These are phyloP conservation scores for Geranium rotundifolium DNA, from an alignment of 345 rosid species.

Conservation along the genomic window DNA sequence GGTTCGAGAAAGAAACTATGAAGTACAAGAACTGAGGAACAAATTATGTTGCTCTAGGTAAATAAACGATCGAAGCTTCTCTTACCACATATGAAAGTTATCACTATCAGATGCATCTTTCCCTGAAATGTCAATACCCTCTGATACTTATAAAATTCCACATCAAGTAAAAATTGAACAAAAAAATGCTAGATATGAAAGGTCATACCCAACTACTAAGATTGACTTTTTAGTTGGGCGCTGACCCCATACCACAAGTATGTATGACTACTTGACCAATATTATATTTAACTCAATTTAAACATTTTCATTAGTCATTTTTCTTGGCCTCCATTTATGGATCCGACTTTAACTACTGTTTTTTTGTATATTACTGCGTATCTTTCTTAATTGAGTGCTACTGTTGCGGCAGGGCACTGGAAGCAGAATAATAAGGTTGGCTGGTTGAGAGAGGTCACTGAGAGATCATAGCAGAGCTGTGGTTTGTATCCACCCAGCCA, in stretches of 20 bases:
- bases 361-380: too few species aligned
- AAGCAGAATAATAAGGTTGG: not conserved
- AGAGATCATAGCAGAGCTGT: not conserved
- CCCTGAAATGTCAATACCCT: too few species aligned
- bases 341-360: not conserved
- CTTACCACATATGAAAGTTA: too few species aligned
- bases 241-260: too few species aligned
- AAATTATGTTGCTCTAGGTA: not conserved
- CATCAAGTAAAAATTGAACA: too few species aligned
- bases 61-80: not conserved
- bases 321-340: not conserved
- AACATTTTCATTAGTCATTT: too few species aligned
- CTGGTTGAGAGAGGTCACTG: not conserved
- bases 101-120: not conserved
- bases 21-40: slow-evolving; percentile 74
- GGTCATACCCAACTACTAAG: too few species aligned
- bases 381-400: not conserved
- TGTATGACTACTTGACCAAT: too few species aligned
- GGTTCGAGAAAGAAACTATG: slow-evolving; percentile 91
- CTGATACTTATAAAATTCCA: too few species aligned
- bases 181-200: too few species aligned
- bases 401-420: not conserved
- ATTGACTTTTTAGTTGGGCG: too few species aligned
- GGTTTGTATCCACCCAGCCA: not conserved
- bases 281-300: too few species aligned